Conservation (phyloP, 768 basidiomycete species). For the Macrocybe gigantea region DNA sequence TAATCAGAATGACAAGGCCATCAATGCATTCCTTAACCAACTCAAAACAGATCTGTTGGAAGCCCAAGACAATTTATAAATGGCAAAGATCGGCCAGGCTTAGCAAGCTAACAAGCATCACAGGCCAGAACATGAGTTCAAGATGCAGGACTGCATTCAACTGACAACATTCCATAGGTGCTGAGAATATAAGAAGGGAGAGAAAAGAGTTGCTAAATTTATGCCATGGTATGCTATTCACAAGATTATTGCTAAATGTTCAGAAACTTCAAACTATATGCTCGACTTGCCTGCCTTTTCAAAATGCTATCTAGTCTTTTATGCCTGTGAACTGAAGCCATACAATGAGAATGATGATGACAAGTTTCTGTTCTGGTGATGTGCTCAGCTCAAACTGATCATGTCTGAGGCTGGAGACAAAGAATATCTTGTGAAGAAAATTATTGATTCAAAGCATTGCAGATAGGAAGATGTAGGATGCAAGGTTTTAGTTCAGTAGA, state of each 20-base stretch:
- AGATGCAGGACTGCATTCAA: slow-evolving; percentile 26
- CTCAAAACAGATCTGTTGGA: not conserved
- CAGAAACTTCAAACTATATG: slow-evolving; percentile 14
- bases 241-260: slow-evolving; percentile 11
- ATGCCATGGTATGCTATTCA: slow-evolving; percentile 25
- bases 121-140: too few relatives aligned
- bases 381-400: not conserved
- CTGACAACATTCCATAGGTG: slow-evolving; percentile 18
- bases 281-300: too few relatives aligned
- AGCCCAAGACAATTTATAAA: not conserved
- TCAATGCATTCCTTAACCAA: not conserved
- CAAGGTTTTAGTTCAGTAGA: slow-evolving; percentile 18
- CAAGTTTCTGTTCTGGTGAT: not conserved
- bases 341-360: not conserved
- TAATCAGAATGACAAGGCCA: not conserved
- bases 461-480: slow-evolving; percentile 7
- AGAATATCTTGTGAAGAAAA: not conserved
- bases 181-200: slow-evolving; percentile 16
- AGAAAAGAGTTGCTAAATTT: slow-evolving; percentile 31
- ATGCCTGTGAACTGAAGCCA: not conserved
- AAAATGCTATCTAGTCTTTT: not conserved
- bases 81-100: not conserved
- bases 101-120: not conserved
- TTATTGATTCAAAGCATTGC: not conserved
- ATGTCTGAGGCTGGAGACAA: not conserved